These are phyloP conservation scores for Trichocladium uniseriatum DNA, from an alignment of 495 filamentous ascomycete genomes.

Conservation along the genomic window DNA sequence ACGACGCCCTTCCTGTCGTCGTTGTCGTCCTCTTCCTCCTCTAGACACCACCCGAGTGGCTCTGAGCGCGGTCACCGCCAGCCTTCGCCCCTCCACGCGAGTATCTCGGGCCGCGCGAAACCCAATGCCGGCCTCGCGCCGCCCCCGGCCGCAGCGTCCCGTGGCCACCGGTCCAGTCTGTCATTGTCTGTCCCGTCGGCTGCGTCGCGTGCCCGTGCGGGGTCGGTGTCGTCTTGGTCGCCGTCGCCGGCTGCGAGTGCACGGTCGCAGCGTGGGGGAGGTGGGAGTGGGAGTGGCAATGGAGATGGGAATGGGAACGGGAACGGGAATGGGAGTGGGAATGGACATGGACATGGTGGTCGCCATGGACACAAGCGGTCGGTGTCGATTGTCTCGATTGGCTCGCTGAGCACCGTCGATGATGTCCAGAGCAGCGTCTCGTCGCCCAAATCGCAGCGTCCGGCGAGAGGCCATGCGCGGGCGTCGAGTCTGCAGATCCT, in stretches of 20 bases:
- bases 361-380: constrained; percentile 52
- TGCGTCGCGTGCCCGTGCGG: constrained; percentile 28
- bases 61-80: constrained; percentile 15
- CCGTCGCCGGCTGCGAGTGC: constrained; percentile 19
- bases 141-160: constrained; percentile 26
- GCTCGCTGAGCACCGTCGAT: constrained; percentile 44
- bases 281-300: neutral
- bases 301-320: constrained; percentile 5
- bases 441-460: constrained; percentile 35
- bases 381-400: constrained; percentile 91
- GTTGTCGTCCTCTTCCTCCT: neutral
- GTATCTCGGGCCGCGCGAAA: constrained; percentile 7
- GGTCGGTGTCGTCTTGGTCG: constrained; percentile 24
- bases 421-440: constrained; percentile 1
- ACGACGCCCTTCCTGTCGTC: neutral
- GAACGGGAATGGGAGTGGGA: neutral
- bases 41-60: constrained; percentile 3
- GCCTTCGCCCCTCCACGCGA: constrained; percentile 18
- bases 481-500: constrained; percentile 77
- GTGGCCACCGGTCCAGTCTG: constrained; percentile 49
- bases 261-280: neutral
- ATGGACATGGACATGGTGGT: neutral
- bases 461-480: constrained; percentile 58
- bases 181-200: constrained; percentile 47
- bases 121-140: constrained; percentile 29